Conservation (phyloP, 2,329 filamentous ascomycete species). For the Trichoderma koningiopsis region DNA sequence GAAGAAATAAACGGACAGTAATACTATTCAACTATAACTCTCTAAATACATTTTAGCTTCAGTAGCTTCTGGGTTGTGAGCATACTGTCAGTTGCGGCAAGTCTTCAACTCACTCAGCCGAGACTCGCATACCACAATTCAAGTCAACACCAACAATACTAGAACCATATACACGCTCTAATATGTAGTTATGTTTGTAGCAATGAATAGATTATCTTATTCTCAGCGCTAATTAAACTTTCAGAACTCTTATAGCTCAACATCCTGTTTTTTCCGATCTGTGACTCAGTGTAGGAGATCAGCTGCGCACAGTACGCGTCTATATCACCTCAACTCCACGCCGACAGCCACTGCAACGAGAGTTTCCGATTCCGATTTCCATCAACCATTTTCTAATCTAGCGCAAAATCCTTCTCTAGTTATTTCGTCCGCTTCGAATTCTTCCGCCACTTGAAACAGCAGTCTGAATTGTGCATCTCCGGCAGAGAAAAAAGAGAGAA, state of each 20-base stretch:
- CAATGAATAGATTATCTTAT: not conserved
- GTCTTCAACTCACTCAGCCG: not conserved
- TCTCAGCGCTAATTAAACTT: not conserved
- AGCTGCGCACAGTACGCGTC: not conserved
- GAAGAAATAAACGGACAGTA: not conserved
- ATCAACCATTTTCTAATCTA: not conserved
- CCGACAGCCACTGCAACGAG: not conserved
- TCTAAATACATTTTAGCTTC: not conserved
- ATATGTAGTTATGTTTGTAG: not conserved
- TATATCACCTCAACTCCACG: not conserved
- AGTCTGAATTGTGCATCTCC: conserved; percentile 2
- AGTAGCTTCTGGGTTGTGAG: not conserved
- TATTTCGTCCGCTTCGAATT: not conserved
- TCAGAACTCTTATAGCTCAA: not conserved
- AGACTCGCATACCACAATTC: not conserved
- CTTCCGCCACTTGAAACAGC: not conserved
- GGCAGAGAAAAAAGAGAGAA: not conserved
- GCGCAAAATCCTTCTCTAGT: not conserved
- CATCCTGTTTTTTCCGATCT: not conserved
- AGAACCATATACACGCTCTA: not conserved
- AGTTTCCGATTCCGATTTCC: not conserved
- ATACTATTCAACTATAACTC: not conserved
- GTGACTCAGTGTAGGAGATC: not conserved
- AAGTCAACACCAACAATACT: not conserved
- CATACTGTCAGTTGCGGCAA: not conserved